Conservation (phyloP, 139 green algal species). For the Coccomyxa sp. region DNA sequence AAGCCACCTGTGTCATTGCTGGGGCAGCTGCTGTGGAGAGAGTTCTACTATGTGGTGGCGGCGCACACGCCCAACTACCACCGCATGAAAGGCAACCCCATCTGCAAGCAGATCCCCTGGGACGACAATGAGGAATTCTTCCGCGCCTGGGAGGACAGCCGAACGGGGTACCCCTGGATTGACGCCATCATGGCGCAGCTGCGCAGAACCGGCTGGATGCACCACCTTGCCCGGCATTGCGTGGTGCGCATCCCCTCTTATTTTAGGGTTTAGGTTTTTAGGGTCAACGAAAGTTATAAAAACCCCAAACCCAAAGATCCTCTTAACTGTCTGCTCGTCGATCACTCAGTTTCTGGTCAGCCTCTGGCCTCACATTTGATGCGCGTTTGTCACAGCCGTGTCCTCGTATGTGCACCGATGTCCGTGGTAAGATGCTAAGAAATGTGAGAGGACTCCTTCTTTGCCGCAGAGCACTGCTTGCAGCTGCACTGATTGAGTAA, state of each 20-base stretch:
- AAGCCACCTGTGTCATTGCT: slow-evolving; percentile 77
- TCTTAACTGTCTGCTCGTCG: neutral
- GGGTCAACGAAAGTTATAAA: too few relatives aligned
- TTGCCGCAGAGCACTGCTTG: too few relatives aligned
- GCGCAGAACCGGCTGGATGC: slow-evolving; percentile 79
- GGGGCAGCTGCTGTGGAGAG: slow-evolving; percentile 80
- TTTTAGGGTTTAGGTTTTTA: too few relatives aligned
- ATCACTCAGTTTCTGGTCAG: neutral
- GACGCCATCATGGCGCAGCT: slow-evolving; percentile 92
- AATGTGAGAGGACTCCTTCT: too few relatives aligned
- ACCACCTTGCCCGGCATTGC: slow-evolving; percentile 86
- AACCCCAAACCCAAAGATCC: too few relatives aligned
- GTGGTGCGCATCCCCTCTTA: slow-evolving; percentile 39
- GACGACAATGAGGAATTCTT: slow-evolving; percentile 59
- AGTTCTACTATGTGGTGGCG: slow-evolving; percentile 56
- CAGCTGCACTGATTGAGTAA: too few relatives aligned
- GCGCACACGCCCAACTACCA: slow-evolving; percentile 74
- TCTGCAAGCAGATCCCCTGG: slow-evolving; percentile 84
- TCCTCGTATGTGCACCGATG: too few relatives aligned
- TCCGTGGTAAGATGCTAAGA: too few relatives aligned
- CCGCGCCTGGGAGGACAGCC: neutral
- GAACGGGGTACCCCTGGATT: slow-evolving; percentile 70
- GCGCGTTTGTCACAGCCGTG: neutral
- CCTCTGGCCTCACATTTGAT: neutral
- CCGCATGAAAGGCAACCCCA: slow-evolving; percentile 80